phyloP scores from a whole-genome alignment of 2,329 filamentous ascomycete genomes.

The Mycosphaerella sp. region DNA sequence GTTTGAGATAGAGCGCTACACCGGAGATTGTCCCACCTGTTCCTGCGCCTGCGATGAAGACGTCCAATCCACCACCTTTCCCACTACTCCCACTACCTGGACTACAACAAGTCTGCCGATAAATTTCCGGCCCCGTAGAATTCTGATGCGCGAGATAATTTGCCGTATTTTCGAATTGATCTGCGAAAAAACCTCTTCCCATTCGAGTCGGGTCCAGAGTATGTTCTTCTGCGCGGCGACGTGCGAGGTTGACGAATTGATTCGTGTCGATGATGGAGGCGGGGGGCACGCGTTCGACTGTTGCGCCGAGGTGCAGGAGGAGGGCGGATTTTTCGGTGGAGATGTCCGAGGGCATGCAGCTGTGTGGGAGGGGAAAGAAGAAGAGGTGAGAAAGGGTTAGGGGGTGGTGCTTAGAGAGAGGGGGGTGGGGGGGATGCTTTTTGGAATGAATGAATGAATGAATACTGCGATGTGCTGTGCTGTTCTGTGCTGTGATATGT shows the following conservation, averaged over 20 bases:
- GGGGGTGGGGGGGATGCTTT: no score
- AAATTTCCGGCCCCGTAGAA: constrained; percentile 86
- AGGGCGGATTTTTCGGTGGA: constrained; percentile 82
- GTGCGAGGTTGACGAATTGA: constrained; percentile 91
- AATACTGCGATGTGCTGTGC: no score
- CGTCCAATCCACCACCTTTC: constrained; percentile 51
- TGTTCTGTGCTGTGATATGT: no score
- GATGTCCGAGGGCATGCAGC: constrained; percentile 93
- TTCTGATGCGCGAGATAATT: constrained; percentile 82
- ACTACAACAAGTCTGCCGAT: constrained; percentile 63
- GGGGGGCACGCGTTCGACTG: constrained; percentile 84
- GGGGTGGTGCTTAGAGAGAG: no score
- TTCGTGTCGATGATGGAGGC: constrained; percentile 88
- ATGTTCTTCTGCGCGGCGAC: constrained; percentile 68
- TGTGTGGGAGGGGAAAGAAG: constrained; percentile 23
- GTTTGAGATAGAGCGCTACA: constrained; percentile 76
- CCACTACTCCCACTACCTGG: no score
- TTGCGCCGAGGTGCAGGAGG: constrained; percentile 79
- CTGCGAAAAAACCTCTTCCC: constrained; percentile 83
- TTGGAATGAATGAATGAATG: no score
- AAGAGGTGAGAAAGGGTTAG: no score
- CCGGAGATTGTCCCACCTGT: constrained; percentile 92
- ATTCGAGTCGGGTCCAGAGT: constrained; percentile 50
- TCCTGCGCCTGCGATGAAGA: constrained; percentile 87
- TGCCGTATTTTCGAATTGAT: constrained; percentile 88